phyloP scores from a whole-genome alignment of 495 filamentous ascomycete genomes.

The Margaritispora aquatica region DNA sequence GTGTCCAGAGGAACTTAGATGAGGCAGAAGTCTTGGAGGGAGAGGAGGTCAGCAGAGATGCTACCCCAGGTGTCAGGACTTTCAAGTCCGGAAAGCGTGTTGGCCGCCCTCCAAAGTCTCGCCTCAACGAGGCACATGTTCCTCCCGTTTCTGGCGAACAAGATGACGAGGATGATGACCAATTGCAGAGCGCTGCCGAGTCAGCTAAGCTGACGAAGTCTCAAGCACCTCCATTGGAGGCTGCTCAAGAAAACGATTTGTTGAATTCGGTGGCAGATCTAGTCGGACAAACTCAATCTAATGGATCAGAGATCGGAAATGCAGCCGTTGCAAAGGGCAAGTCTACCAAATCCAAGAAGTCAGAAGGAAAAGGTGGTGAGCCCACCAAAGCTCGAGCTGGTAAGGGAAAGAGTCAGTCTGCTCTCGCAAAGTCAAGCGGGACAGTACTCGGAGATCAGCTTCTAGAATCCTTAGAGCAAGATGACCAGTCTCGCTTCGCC shows the following conservation, averaged over 20 bases:
- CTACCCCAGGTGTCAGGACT: constrained; percentile 5
- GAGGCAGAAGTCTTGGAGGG: not conserved
- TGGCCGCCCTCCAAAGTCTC: constrained; percentile 17
- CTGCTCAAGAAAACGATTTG: not conserved
- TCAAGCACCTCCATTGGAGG: not conserved
- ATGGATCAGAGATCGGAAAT: not conserved
- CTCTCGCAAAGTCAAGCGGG: not conserved
- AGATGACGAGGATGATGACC: not conserved
- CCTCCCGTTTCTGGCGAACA: not conserved
- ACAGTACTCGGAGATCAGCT: constrained; percentile 23
- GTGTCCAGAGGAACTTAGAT: constrained; percentile 7
- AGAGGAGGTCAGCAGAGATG: constrained; percentile 1
- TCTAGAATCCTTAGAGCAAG: constrained; percentile 13
- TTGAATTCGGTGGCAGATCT: not conserved
- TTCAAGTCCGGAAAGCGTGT: constrained; percentile 16
- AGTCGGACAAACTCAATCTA: not conserved
- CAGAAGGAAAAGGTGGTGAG: not conserved
- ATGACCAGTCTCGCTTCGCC: constrained; percentile 48
- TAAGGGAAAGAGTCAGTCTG: constrained; percentile 1
- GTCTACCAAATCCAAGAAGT: not conserved
- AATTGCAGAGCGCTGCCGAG: not conserved
- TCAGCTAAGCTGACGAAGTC: not conserved
- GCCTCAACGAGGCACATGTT: constrained; percentile 11
- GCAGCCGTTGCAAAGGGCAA: not conserved
- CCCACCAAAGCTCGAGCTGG: not conserved